Evolutionary conservation across 2,329 filamentous ascomycete genomes (phyloP).

Genomic region (Alternaria arbusti): DNA sequence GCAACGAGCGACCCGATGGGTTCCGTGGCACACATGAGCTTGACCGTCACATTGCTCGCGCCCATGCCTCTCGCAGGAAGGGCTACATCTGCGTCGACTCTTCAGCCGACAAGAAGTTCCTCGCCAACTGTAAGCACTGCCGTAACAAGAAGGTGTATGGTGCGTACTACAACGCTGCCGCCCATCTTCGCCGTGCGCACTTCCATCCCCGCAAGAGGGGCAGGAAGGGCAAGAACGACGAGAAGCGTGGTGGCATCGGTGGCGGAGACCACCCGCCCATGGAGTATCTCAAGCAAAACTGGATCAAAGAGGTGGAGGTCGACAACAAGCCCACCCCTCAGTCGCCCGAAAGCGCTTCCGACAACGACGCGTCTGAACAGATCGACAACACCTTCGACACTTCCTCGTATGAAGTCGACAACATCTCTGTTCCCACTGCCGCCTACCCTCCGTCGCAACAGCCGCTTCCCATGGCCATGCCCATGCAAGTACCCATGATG

Average conservation of each 20-base stretch:
- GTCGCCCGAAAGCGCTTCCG: slow-evolving; percentile 32
- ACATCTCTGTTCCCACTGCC: background rate
- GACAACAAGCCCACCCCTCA: slow-evolving; percentile 23
- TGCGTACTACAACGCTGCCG: slow-evolving; percentile 93
- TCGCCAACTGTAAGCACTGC: slow-evolving; percentile 85
- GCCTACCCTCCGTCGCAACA: slow-evolving; percentile 18
- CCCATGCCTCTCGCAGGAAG: slow-evolving; percentile 67
- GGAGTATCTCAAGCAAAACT: slow-evolving; percentile 63
- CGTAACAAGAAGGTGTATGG: slow-evolving; percentile 78
- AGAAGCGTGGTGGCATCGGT: slow-evolving; percentile 66
- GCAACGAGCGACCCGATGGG: slow-evolving; percentile 74
- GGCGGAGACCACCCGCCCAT: slow-evolving; percentile 68
- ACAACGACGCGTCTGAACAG: slow-evolving; percentile 25
- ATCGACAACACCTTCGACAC: slow-evolving; percentile 13
- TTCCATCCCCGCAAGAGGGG: slow-evolving; percentile 75
- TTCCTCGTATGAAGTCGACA: slow-evolving; percentile 12
- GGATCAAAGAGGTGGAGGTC: slow-evolving; percentile 66
- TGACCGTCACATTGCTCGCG: slow-evolving; percentile 61
- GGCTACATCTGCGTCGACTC: slow-evolving; percentile 70
- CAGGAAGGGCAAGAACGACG: slow-evolving; percentile 62
- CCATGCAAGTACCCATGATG: slow-evolving; percentile 9
- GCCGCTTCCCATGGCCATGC: slow-evolving; percentile 10
- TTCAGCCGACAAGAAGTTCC: slow-evolving; percentile 65
- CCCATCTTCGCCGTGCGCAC: slow-evolving; percentile 85
- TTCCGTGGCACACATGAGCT: slow-evolving; percentile 86